These are phyloP conservation scores for Penicillium sp. DNA, from an alignment of 2,329 filamentous ascomycete species.

Conservation along the genomic window DNA sequence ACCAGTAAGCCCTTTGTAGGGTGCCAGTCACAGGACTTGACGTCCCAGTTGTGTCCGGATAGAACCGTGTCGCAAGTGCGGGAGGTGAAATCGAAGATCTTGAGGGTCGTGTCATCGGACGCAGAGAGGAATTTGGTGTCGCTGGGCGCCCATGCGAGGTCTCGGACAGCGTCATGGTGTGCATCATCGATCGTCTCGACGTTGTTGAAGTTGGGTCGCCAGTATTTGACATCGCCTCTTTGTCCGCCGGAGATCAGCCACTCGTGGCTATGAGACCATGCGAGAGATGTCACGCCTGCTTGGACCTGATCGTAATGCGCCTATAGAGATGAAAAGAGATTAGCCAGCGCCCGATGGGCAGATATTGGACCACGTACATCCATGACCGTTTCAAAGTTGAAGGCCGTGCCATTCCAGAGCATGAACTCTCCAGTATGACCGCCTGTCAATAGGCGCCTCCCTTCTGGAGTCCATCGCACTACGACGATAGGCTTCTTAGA, in stretches of 20 bases:
- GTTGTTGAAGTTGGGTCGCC: constrained; percentile 99
- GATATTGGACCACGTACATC: constrained; percentile 48
- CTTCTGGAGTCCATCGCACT: constrained; percentile 95
- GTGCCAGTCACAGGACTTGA: constrained; percentile 96
- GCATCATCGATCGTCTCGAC: constrained; percentile 84
- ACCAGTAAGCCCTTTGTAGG: constrained; percentile 89
- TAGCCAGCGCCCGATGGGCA: not conserved
- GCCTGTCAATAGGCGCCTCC: constrained; percentile 81
- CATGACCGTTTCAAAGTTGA: constrained; percentile 99
- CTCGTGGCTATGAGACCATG: constrained; percentile 90
- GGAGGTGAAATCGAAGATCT: constrained; percentile 92
- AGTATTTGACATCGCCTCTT: constrained; percentile 94
- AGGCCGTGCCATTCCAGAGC: constrained; percentile 95
- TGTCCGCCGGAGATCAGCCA: constrained; percentile 96
- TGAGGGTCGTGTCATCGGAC: constrained; percentile 85
- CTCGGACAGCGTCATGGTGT: constrained; percentile 82
- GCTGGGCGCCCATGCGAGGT: constrained; percentile 87
- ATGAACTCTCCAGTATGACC: constrained; percentile 98
- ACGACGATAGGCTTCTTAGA: constrained; percentile 97
- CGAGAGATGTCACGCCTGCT: constrained; percentile 42
- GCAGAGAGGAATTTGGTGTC: constrained; percentile 96
- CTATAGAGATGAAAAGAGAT: constrained; percentile 24
- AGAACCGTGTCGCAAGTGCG: constrained; percentile 77
- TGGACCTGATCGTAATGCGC: constrained; percentile 66
- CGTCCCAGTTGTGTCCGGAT: constrained; percentile 95